Base-by-base conservation (phyloP, 2,329 filamentous ascomycete species). In the Fusarium odoratissimum region DNA sequence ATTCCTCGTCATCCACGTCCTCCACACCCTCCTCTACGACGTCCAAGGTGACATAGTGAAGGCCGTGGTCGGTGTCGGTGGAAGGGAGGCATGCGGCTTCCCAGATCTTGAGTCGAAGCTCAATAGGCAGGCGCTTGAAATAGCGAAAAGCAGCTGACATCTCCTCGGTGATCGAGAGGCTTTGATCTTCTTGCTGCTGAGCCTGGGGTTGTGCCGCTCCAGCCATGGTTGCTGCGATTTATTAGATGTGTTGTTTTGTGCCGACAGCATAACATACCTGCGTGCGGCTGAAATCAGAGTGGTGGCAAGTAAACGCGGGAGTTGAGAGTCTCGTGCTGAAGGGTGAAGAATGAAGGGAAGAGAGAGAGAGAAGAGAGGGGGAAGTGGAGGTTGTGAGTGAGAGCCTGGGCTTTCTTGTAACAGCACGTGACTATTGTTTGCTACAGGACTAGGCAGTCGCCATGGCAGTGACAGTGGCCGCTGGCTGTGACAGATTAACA, bases 71-170 rank as follows among this genome's bases (percentile, higher is more conserved):
- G 9, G 13, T 8, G 1, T 9, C 1, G 6, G 19, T 21, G 14
- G 14, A 25, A 16, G 37, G 38, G 1, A 59, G 28, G 13, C 46
- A 67, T n/a, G 58, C 64, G 1, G 13, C 9, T 10, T 63, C 37
- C 63, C 58, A 69, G 16, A 67, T 56, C 9, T 52, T 41, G 3
- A 52, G 17, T 14, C 52, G 58, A 3, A 69, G 33, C 41, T 69
- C 58, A 7, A 17, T 3, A 2, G 54, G 58, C 1, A 67, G 33
- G 4, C n/a, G 45, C 5, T 42, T 8, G 40, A 69, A 69, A 1
- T 4, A 3, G 33, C 35, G 37, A 10, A 60, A 52, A 9, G 33
- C 14, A 5, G 33, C 16, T 8, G 33, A 35, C 7, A 9, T 9
- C 33, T 16, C 9, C 9, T 35, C 33, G 33, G 2, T 17, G 1